Base-by-base conservation (phyloP, 2,329 filamentous ascomycete species). In the Xylariaceae sp. region DNA sequence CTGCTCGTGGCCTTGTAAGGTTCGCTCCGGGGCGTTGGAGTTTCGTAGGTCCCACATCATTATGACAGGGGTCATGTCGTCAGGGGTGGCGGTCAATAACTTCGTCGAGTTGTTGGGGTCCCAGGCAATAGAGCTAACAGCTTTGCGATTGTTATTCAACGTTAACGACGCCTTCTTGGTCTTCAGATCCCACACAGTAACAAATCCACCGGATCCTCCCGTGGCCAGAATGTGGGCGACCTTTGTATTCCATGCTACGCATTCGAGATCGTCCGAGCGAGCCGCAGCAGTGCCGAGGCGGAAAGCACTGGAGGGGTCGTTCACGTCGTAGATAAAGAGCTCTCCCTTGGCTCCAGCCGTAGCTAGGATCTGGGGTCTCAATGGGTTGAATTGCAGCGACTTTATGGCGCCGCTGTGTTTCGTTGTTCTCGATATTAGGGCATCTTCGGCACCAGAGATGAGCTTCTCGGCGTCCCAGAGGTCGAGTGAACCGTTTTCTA, bases 151-250 rank as follows among this genome's bases (percentile, higher is more conserved):
- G 61, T 94, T 93, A 73, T 96, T 98, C 51, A 98, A 74, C 28
- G 90, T 96, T 66, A 98, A 72, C 42, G 90, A 96, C 55, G 95
- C 89, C 70, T 95, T 96, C 78, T 95, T 97, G 11, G 88, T 89
- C 73, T 95, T 96, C 51, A 97, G 77, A 68, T 98, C 93, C 93
- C 93, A 98, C 15, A 98, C 91, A 2, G 93, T 97, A 28, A 97
- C 90, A 59, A 97, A 95, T 4, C 93, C 93, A 37, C 89, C 90
- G 48, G 82, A 86, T 61, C 90, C 91, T 52, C 93, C 93, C 9
- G 91, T 97, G 15, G 91, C 93, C 53, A 98, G 71, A 62, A 98
- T 98, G 62, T 98, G 91, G 12, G 91, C 81, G 32, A 97, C 91
- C 70, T 95, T 97, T 61, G 89, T 90, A 68, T 98, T 98, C 94